These are phyloP conservation scores for Corynespora cassiicola DNA, from an alignment of 2,329 filamentous ascomycete species.

Conservation along the genomic window DNA sequence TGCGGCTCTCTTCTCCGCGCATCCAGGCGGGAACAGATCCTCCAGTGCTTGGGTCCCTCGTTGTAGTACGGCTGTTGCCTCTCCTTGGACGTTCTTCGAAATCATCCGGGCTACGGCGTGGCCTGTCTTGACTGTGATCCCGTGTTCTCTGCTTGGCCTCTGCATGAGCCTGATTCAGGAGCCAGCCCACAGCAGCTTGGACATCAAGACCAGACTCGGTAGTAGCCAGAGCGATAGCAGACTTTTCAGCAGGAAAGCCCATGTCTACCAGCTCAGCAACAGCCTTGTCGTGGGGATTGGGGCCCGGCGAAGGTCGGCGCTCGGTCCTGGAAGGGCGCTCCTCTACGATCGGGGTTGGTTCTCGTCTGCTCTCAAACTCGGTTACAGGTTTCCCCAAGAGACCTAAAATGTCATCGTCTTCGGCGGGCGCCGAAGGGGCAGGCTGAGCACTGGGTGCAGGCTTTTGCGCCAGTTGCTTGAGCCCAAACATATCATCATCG, in stretches of 20 bases:
- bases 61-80: conserved; percentile 25
- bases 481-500: conserved; percentile 85
- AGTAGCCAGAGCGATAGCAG: conserved; percentile 78
- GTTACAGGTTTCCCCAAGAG: conserved; percentile 66
- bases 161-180: conserved; percentile 88
- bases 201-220: conserved; percentile 82
- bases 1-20: conserved; percentile 62
- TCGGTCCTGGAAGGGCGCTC: conserved; percentile 11
- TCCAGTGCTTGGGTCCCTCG: conserved; percentile 38
- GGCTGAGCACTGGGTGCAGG: conserved; percentile 27
- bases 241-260: conserved; percentile 86
- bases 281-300: conserved; percentile 73
- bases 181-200: conserved; percentile 85
- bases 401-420: conserved; percentile 69
- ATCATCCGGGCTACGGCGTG: conserved; percentile 32
- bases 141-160: conserved; percentile 76
- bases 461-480: conserved; percentile 67
- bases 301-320: conserved; percentile 24
- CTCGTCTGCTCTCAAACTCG: conserved; percentile 50
- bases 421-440: conserved; percentile 16
- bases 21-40: conserved; percentile 66
- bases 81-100: conserved; percentile 30
- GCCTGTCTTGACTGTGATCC: conserved; percentile 34
- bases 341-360: conserved; percentile 14
- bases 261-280: conserved; percentile 92